Evolutionary conservation across 768 basidiomycete species (phyloP), one percentile per base, ranked within the genome.

Genomic region (Termitomyces bulborhizus): DNA sequence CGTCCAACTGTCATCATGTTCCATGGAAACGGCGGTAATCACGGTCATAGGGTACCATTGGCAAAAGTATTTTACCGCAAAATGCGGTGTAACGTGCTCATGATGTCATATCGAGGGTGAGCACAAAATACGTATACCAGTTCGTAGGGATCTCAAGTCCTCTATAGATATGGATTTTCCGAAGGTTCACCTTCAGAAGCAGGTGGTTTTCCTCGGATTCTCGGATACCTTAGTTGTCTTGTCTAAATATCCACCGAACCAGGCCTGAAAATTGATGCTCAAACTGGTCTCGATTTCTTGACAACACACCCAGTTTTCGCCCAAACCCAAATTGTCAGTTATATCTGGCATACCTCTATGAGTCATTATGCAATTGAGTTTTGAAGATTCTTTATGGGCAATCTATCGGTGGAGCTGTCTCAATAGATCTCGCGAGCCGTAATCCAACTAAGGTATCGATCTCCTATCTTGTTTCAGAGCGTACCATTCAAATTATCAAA

Each of bases 1-100:
- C 76, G 93, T 15, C 96, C 96, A 1, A 97, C 93, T 0, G 76
- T 98, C 2, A 69, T 98, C 48, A 90, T 98, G 84, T 93, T 97
- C 54, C 95, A 98, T 62, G 96, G 96, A 6, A 91, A 91, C 62
- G 89, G 84, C 0, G 90, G 90, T 13, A 93, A 92, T 61, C 76
- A 84, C 39, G 95, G 96, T 0, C 96, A 98, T 65, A 81, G 96
- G 26, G 80, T 98, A 65, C 96, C 94, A 1, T 74, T 97, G 27
- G 95, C 90, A 0, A 80, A 81, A 48, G 80, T 92, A 34, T 96
- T 98, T 66, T 90, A 80, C 65, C 70, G 13, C 6, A 37, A 16
- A 15, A 85, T 93, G 83, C 78, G 90, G 15, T 97, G 93, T 68
- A 98, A 98, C 65, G 93, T 97, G 3, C 73, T 98, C 40, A 93